phyloP scores from a whole-genome alignment of 306 rosid genomes.

The Dryas alaskensis region DNA sequence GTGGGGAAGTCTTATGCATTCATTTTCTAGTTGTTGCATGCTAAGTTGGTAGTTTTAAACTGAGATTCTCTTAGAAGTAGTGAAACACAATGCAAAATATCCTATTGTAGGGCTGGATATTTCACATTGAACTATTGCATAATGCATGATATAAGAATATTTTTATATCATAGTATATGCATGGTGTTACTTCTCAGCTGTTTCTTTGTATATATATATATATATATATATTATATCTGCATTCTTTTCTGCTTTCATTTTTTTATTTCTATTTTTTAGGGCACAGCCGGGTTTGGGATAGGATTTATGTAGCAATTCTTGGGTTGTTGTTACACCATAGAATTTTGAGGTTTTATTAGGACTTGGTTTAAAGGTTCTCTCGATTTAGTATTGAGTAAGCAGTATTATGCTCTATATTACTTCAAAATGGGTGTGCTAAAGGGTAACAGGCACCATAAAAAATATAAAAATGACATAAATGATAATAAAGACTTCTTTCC shows the following conservation, averaged over 20 bases:
- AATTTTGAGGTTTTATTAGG: background rate
- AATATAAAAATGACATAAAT: background rate
- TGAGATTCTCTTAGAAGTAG: too few relatives aligned
- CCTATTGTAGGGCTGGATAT: too few relatives aligned
- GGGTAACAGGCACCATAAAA: background rate
- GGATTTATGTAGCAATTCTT: background rate
- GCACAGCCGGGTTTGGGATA: background rate
- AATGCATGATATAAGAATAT: too few relatives aligned
- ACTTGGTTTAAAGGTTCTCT: background rate
- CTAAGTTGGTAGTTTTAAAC: too few relatives aligned
- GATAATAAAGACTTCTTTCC: background rate
- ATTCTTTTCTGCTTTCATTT: background rate
- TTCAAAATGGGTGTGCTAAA: background rate
- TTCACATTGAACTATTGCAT: too few relatives aligned
- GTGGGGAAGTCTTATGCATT: too few relatives aligned
- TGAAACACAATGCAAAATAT: too few relatives aligned
- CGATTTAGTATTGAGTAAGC: background rate
- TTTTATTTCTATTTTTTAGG: background rate
- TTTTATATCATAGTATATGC: too few relatives aligned
- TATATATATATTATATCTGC: background rate
- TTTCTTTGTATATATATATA: too few relatives aligned
- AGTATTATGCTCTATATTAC: background rate
- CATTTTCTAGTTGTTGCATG: too few relatives aligned
- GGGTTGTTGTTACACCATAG: background rate
- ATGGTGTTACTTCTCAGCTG: too few relatives aligned